phyloP scores from a whole-genome alignment of 2,329 filamentous ascomycete species.

The Magnaporthiopsis poae region DNA sequence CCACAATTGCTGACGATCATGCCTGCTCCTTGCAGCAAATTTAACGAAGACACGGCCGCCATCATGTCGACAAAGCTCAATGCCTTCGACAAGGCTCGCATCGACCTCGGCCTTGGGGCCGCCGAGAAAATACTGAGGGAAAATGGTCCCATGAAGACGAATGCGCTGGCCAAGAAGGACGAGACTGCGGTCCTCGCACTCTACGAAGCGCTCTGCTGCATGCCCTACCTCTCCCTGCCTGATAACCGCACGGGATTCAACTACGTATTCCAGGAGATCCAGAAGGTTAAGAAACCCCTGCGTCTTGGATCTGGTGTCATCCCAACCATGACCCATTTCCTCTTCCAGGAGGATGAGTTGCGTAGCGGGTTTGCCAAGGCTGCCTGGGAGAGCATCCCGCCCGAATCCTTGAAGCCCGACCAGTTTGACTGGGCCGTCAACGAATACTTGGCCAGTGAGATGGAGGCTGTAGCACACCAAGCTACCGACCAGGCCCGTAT shows the following conservation, averaged over 20 bases:
- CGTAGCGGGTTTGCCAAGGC: conserved; percentile 58
- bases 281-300: conserved; percentile 61
- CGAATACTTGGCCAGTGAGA: conserved; percentile 58
- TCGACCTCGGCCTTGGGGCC: conserved; percentile 32
- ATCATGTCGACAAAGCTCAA: conserved; percentile 31
- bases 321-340: conserved; percentile 73
- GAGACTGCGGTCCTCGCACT: conserved; percentile 63
- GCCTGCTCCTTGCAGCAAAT: conserved; percentile 16
- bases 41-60: conserved; percentile 30
- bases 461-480: conserved; percentile 51
- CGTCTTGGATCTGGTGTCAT: conserved; percentile 63
- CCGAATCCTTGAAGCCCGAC: conserved; percentile 50
- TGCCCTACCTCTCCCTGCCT: conserved; percentile 58
- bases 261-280: conserved; percentile 69
- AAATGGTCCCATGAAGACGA: conserved; percentile 36
- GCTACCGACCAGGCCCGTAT: conserved; percentile 36
- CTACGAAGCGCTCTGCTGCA: conserved; percentile 80
- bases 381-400: conserved; percentile 57
- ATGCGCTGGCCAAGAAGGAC: conserved; percentile 36
- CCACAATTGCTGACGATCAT: conserved; percentile 1
- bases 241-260: conserved; percentile 57
- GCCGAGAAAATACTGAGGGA: conserved; percentile 39
- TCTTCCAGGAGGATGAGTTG: conserved; percentile 60
- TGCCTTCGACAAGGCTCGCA: conserved; percentile 26
- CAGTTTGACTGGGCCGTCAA: conserved; percentile 85